phyloP scores from a whole-genome alignment of 495 filamentous ascomycete species.

The Neohortaea acidophila region DNA sequence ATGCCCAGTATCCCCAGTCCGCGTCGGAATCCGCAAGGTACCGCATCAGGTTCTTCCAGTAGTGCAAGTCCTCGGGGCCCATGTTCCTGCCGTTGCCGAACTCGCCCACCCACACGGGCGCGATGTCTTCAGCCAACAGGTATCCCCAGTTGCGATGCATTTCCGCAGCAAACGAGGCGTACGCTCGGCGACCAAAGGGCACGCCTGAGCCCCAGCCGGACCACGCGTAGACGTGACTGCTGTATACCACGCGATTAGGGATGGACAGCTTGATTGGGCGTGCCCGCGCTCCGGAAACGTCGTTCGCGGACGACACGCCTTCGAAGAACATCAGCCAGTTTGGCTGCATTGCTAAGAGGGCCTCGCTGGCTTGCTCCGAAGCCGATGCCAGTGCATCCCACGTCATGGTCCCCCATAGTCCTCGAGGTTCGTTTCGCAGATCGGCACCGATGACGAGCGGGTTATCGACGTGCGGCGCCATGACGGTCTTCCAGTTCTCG shows the following conservation, averaged over 20 bases:
- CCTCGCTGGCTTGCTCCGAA: slow-evolving; percentile 40
- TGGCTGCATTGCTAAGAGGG: slow-evolving; percentile 37
- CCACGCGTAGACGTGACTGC: slow-evolving; percentile 46
- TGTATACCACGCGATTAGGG: slow-evolving; percentile 41
- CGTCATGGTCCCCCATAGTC: slow-evolving; percentile 47
- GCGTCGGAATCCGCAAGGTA: slow-evolving; percentile 39
- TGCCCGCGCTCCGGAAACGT: slow-evolving; percentile 33
- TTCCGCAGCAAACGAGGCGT: slow-evolving; percentile 38
- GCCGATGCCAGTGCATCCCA: slow-evolving; percentile 44
- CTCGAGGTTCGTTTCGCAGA: slow-evolving; percentile 45
- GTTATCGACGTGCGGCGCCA: slow-evolving; percentile 36
- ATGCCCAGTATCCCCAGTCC: slow-evolving; percentile 49
- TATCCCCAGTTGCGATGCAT: slow-evolving; percentile 49
- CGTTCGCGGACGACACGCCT: slow-evolving; percentile 44
- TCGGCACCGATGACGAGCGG: slow-evolving; percentile 43
- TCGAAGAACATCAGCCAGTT: slow-evolving; percentile 49
- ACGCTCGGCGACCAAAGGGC: slow-evolving; percentile 38
- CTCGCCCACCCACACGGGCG: slow-evolving; percentile 48
- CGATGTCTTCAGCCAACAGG: slow-evolving; percentile 39
- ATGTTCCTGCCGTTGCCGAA: too few species aligned
- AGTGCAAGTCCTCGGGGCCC: slow-evolving; percentile 37
- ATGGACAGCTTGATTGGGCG: slow-evolving; percentile 40
- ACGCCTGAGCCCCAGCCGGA: slow-evolving; percentile 43
- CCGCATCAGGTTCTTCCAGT: slow-evolving; percentile 42
- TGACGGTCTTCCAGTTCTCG: slow-evolving; percentile 42